Base-by-base conservation (phyloP, 2,329 filamentous ascomycete species). In the Lasiodiplodia sp. region DNA sequence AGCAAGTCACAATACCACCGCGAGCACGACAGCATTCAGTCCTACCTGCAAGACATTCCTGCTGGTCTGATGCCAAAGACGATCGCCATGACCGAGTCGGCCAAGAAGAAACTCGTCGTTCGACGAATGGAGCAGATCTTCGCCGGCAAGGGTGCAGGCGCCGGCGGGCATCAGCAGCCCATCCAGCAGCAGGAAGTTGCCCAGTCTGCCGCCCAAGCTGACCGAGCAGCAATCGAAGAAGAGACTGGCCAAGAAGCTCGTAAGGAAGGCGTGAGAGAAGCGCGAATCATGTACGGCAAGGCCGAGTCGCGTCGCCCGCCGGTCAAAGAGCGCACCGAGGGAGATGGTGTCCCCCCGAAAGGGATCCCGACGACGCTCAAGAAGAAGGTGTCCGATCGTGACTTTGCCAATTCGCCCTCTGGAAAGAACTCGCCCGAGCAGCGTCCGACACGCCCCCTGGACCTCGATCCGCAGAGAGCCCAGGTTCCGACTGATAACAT, bases 61-160 rank as follows among this genome's bases (percentile, higher is more conserved):
- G 86, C 89, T 70, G 89, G 90, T 0, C 75, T 94, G 0, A 83
- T 92, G 47, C 90, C 91, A 0, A 84, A 86, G 53, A 82, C 85
- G 28, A 77, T 76, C 16, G 77, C 82, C 0, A 87, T 94, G 86
- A 89, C 89, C 0, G 92, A 95, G 16, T 89, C 88, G 71, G 86
- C 91, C 6, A 93, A 88, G 81, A 93, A 92, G 82, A 93, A 90
- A 75, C 75, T 94, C 23, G 90, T 95, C 0, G 93, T 95, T 2
- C 86, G 88, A 66, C 86, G 92, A 2, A 78, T 96, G 6, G 93
- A 96, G 74, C 91, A 94, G 71, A 84, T 96, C 1, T 96, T 96
- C 70, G 93, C 92, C 0, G 93, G 93, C 2, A 92, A 90, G 74
- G 82, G 75, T 76, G 83, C 79, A 57, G 76, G 75, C 2, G 72